Conservation (phyloP, 2,329 filamentous ascomycete genomes). For the Scolecobasidium constrictum region DNA sequence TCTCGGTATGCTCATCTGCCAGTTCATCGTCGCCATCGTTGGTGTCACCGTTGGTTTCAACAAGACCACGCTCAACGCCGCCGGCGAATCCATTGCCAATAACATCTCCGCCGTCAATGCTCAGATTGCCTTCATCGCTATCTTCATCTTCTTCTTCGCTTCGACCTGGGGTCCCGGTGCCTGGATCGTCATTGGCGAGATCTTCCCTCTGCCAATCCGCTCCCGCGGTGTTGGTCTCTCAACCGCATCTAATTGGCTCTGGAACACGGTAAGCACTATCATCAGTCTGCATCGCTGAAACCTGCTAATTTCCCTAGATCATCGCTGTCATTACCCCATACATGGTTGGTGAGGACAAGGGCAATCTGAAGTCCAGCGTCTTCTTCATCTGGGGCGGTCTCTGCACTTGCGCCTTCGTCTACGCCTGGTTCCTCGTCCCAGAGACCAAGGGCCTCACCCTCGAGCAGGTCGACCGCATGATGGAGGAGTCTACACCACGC, state of each 20-base stretch:
- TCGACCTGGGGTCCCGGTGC: conserved; percentile 73
- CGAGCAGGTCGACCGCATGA: conserved; percentile 49
- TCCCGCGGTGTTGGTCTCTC: conserved; percentile 78
- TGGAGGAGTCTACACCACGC: conserved; percentile 73
- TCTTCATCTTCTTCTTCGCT: conserved; percentile 91
- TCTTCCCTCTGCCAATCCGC: conserved; percentile 81
- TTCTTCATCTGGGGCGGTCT: conserved; percentile 36
- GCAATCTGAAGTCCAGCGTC: conserved; percentile 37
- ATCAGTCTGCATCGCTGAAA: conserved; percentile 81
- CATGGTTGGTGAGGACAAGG: conserved; percentile 51
- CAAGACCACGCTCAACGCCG: too few relatives aligned
- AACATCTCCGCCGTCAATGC: conserved; percentile 38
- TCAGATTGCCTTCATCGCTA: conserved; percentile 78
- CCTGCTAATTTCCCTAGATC: conserved; percentile 61
- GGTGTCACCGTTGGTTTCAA: conserved; percentile 24
- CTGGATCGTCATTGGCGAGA: conserved; percentile 71
- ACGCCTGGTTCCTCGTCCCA: conserved; percentile 31
- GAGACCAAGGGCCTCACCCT: conserved; percentile 29
- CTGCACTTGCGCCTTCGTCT: conserved; percentile 37
- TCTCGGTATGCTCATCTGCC: conserved; percentile 71
- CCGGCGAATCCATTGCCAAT: conserved; percentile 27
- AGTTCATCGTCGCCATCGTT: conserved; percentile 74
- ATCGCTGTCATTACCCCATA: conserved; percentile 63
- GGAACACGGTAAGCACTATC: conserved; percentile 86
- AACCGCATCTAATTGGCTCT: conserved; percentile 85